Base-by-base conservation (phyloP, 1,284 basidiomycete species). In the Schizophyllum commune region DNA sequence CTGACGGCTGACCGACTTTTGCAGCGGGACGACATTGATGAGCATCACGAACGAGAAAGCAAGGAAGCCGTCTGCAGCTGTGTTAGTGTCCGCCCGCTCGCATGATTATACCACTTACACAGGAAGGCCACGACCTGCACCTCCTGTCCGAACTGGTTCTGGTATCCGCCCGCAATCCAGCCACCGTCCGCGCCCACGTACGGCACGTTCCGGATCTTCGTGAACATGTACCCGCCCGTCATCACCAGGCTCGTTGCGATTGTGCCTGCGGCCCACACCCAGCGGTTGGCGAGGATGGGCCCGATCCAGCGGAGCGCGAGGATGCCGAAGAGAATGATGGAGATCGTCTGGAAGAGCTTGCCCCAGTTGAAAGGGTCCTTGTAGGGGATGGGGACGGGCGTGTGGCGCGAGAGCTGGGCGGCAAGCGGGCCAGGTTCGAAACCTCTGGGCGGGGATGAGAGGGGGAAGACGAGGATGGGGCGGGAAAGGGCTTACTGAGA, bases 151-250 rank as follows among this genome's bases (percentile, higher is more conserved):
- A 85, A 91, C 75, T 98, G 96, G 69, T 88, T 94, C 71, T 90
- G 88, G 75, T 90, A 98, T 1, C 96, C 96, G 8, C 77, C 81
- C 8, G 93, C 91, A 69, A 98, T 90, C 88, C 94, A 96, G 64
- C 80, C 81, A 20, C 88, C 85, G 69, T 75, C 86, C 2, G 75
- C 73, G 47, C 84, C 86, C 58, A 82, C 79, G 69, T 85, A 94
- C 1, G 95, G 95, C 61, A 85, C 84, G 57, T 82, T 82, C 65
- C 96, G 88, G 69, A 99, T 99, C 65, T 88, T 88, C 67, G 92
- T 94, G 80, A 97, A 99, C 97, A 99, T 99, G 79, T 89, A 91
- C 3, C 95, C 95, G 7, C 88, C 86, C 9, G 87, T 96, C 87
- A 96, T 95, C 67, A 92, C 75, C 34, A 96, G 80, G 51, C 88